Base-by-base conservation (phyloP, 495 filamentous ascomycete species). In the Aspergillus sclerotioniger region DNA sequence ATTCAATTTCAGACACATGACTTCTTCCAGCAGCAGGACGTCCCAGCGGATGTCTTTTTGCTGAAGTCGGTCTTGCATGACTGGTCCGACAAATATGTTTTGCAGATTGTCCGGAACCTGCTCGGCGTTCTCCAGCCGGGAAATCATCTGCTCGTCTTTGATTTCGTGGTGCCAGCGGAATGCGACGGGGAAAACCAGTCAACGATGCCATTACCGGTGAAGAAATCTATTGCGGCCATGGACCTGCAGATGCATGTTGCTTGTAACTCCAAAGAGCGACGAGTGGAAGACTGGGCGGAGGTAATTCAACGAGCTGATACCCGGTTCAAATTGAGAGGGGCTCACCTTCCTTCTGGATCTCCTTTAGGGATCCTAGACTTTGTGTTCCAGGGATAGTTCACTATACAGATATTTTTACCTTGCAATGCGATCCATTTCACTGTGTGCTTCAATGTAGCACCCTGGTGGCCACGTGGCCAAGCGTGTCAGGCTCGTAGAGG, bases 1-100 rank as follows among this genome's bases (percentile, higher is more conserved):
- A 31, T 33, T 3, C 25, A 12, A n/a, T 51, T 51, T 25, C 48
- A 51, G 25, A 16, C 20, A 15, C 48, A 33, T 8, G 17, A 31
- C 48, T 51, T 51, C 48, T 51, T 51, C 16, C 8, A 51, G 15
- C 25, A 19, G 21, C 48, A 51, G 48, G 4, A n/a, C 1, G n/a
- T 17, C 10, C 48, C 1, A 21, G 21, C 20, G 48, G 48, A 51
- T 13, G 48, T 51, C 25, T 51, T 51, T 8, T 0, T 51, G 7
- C 20, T 51, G 3, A 33, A 32, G 25, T 31, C 25, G 25, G 31
- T 51, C 48, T 15, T 51, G 25, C 48, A 51, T 31, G 28, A 51
- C 48, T 51, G 48, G 48, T 31, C 48, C 15, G 48, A 33, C 25
- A n/a, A 28, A 0, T 31, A 51, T 31, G 48, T 15, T 6, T 8